Base-by-base conservation (phyloP, 139 green algal species). In the Micromonas pusilla region DNA sequence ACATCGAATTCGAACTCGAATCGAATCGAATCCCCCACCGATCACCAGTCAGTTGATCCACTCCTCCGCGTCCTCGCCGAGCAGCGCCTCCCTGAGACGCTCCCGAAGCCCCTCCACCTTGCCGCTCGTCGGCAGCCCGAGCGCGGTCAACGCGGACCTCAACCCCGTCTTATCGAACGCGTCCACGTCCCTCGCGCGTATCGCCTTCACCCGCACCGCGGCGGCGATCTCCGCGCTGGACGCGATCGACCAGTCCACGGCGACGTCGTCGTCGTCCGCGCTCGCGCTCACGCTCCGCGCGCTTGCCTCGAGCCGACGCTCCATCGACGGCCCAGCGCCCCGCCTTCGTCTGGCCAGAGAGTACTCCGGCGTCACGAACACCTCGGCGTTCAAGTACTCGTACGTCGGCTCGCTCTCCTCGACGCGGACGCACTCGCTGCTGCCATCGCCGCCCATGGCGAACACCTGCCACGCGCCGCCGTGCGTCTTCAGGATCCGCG, bases 61-160 rank as follows among this genome's bases (percentile, higher is more conserved):
- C 45, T 57, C 9, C 9, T 57, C 45, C 45, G 9, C 16, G 45
- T 68, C 60, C 60, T 30, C 60, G 13, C 26, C 25, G 13, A 30
- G n/a, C 60, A 36, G 60, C 26, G 60, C 60, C 25, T 32, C 60
- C 25, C 60, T 9, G 5, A 68, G 60, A 5, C 60, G 60, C 23
- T 68, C 60, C 13, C 60, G 60, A 9, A 68, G 16, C 60, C 6
- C 25, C 60, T 68, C 60, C 60, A 68, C 19, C 60, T 68, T 68
- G 5, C 60, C 60, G 60, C 19, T 32, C 25, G n/a, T 36, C 60
- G 60, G 60, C 60, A 36, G 25, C 9, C 60, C 60, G 19, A 36
- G 9, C 0, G 60, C 60, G 25, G 19, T 19, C 5, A 68, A 19
- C 60, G 60, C 60, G n/a, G 60, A 16, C 6, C 60, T 30, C 60